These are phyloP conservation scores for Codiaeum variegatum DNA, from an alignment of 441 rosid species.

Conservation along the genomic window DNA sequence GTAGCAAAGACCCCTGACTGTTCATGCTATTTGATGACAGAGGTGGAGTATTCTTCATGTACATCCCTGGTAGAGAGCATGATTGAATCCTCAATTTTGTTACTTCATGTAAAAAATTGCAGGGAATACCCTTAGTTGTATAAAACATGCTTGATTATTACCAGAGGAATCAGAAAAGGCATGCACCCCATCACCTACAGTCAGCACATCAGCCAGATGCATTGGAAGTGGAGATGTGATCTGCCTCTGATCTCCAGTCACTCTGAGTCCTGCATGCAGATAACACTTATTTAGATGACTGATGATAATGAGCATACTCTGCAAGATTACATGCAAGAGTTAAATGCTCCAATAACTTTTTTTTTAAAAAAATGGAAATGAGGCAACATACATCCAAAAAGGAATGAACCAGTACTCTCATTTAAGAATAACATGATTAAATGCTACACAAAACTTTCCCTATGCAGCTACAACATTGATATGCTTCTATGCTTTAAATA, in stretches of 20 bases:
- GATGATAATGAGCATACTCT: constrained; percentile 9
- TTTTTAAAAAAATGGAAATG: constrained; percentile 11
- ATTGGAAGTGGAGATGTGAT: constrained; percentile 71
- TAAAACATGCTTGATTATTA: constrained; percentile 25
- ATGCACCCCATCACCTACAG: constrained; percentile 58
- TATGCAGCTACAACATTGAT: neutral
- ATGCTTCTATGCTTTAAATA: neutral
- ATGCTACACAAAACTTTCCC: neutral
- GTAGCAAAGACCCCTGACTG: constrained; percentile 66
- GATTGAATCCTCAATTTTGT: constrained; percentile 16
- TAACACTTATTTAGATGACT: constrained; percentile 10
- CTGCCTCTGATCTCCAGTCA: constrained; percentile 81
- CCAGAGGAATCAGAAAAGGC: constrained; percentile 55
- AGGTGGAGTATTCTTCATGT: constrained; percentile 60
- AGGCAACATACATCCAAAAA: constrained; percentile 5
- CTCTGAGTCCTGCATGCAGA: constrained; percentile 53
- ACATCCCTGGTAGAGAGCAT: constrained; percentile 50
- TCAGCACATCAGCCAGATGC: constrained; percentile 74
- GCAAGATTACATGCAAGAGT: neutral
- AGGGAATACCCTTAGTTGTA: constrained; percentile 12
- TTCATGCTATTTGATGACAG: constrained; percentile 49
- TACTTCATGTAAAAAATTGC: constrained; percentile 7
- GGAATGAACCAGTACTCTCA: neutral
- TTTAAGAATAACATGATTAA: neutral
- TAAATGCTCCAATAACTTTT: constrained; percentile 9